phyloP scores from a whole-genome alignment of 768 basidiomycete species.

The Xanthoconium stramineum region DNA sequence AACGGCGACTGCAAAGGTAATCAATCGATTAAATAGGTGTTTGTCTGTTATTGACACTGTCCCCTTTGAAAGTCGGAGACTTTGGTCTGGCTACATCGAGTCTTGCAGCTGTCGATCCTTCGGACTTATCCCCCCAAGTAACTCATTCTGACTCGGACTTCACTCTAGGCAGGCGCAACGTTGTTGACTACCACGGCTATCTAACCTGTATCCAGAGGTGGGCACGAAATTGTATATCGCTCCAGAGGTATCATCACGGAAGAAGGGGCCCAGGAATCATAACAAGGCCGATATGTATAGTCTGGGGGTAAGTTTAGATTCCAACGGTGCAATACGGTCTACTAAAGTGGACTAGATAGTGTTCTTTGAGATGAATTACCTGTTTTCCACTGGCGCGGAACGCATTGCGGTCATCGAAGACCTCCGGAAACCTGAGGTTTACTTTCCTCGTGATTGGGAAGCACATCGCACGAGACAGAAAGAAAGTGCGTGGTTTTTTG shows the following conservation, averaged over 20 bases:
- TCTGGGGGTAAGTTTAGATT: constrained; percentile 61
- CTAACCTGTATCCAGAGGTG: constrained; percentile 54
- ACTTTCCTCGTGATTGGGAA: constrained; percentile 79
- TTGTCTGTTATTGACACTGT: neutral
- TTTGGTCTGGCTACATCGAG: constrained; percentile 89
- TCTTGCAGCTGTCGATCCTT: constrained; percentile 73
- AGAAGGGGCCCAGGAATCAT: constrained; percentile 67
- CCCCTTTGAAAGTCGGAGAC: constrained; percentile 64
- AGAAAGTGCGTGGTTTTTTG: constrained; percentile 53
- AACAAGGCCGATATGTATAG: constrained; percentile 94
- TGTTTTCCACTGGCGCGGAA: constrained; percentile 78
- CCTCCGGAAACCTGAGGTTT: constrained; percentile 65
- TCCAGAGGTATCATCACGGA: constrained; percentile 76
- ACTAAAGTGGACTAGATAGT: constrained; percentile 58
- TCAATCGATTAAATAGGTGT: constrained; percentile 2
- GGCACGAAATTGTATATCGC: constrained; percentile 92
- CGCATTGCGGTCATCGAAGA: constrained; percentile 81
- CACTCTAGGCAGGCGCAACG: constrained; percentile 56
- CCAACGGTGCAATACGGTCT: neutral
- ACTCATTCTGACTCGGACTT: constrained; percentile 58
- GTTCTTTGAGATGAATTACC: constrained; percentile 95
- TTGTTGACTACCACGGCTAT: neutral
- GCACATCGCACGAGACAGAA: constrained; percentile 54
- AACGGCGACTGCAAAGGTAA: constrained; percentile 81
- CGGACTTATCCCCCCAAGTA: constrained; percentile 52